These are phyloP conservation scores for Heterobasidion annosum DNA, from an alignment of 1,284 basidiomycete species.

Conservation along the genomic window DNA sequence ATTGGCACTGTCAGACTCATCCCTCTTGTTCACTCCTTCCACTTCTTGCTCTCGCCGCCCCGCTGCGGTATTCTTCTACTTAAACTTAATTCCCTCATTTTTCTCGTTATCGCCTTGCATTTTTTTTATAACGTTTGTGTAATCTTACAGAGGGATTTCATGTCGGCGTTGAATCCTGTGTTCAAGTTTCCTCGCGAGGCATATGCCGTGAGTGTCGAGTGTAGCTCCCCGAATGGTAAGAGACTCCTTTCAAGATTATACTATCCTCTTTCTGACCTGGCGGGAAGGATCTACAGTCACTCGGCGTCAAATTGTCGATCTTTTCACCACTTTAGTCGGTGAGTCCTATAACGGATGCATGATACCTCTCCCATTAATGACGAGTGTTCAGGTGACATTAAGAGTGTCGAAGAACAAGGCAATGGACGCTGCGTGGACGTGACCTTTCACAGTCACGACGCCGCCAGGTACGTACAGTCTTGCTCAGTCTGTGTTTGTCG, in stretches of 20 bases:
- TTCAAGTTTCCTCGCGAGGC: slow-evolving; percentile 27
- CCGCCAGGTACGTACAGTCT: slow-evolving; percentile 30
- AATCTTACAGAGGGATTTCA: slow-evolving; percentile 10
- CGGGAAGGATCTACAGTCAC: slow-evolving; percentile 22
- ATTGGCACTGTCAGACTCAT: background rate
- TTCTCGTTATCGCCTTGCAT: slow-evolving; percentile 6
- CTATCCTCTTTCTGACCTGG: background rate
- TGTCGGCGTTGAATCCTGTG: slow-evolving; percentile 16
- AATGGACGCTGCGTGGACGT: slow-evolving; percentile 36
- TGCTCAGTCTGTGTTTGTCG: background rate
- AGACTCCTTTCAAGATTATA: background rate
- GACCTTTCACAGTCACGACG: slow-evolving; percentile 38
- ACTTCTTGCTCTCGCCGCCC: background rate
- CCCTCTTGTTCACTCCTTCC: background rate
- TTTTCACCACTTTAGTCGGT: slow-evolving; percentile 54
- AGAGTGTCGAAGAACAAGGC: slow-evolving; percentile 36
- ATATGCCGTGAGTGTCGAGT: slow-evolving; percentile 33
- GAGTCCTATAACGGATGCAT: slow-evolving; percentile 6
- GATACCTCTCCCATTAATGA: background rate
- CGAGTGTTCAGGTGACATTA: slow-evolving; percentile 4
- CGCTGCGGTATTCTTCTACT: background rate
- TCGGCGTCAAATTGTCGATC: slow-evolving; percentile 39
- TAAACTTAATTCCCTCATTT: background rate
- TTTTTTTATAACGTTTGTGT: slow-evolving; percentile 10
- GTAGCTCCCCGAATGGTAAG: slow-evolving; percentile 31